Evolutionary conservation across 2,329 filamentous ascomycete species (phyloP), one percentile per base, ranked within the genome.

Genomic region (Orbilia brochopaga): DNA sequence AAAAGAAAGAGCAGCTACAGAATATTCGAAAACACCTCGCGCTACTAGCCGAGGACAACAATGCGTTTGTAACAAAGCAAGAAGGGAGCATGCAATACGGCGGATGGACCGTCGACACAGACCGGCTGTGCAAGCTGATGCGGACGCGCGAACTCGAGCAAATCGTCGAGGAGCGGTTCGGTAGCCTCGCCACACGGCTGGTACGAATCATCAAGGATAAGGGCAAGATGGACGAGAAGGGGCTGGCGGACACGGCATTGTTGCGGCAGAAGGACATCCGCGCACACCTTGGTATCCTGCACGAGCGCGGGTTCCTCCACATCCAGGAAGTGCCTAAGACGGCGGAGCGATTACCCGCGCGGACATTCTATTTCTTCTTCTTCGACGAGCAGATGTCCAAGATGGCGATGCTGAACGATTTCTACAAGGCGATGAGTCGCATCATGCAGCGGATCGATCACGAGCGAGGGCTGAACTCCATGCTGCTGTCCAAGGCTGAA

Each of bases 251-350:
- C 55, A 84, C 92, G 63, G 90, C 90, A 59, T 85, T 99, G 72
- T 88, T 97, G 82, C 89, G 89, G 65, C 90, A 93, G 76, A 87
- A 89, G 66, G 91, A 96, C 59, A 86, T 97, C 23, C 90, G 94
- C 52, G 87, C 88, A 66, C 89, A 92, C 73, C 88, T 97, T 80
- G 88, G 90, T 13, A 87, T 88, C 73, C 90, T 99, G 84, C 90
- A 96, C 75, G 88, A 91, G 79, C 87, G 87, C 17, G 93, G 94
- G 1, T 88, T 94, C 72, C 87, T 96, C 11, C 91, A 97, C 75
- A 86, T 96, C 4, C 94, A 99, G 79, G 94, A 99, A 81, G 89
- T 99, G 0, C 94, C 94, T 0, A 90, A 90, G 75, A 93, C 97
- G 77, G 89, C 89, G 74, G 88, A 88, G 73, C 88, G 92, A 35